phyloP scores from a whole-genome alignment of 179 eudicot species.

The Camellia oleifera region DNA sequence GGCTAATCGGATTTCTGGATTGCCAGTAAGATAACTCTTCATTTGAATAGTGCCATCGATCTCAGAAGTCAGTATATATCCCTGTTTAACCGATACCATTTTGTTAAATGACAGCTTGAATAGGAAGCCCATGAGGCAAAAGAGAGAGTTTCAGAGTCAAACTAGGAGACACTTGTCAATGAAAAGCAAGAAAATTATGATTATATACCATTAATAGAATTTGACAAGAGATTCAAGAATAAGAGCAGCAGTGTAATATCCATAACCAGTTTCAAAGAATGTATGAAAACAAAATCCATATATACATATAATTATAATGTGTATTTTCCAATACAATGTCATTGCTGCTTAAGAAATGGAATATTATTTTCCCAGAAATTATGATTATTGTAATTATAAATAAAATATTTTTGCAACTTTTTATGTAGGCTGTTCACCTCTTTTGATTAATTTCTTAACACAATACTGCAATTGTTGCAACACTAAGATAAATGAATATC shows the following conservation, averaged over 20 bases:
- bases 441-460: not conserved
- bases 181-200: not conserved
- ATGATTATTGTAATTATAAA: not conserved
- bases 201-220: not conserved
- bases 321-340: not conserved
- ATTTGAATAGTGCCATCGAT: constrained; percentile 96
- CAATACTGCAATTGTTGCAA: not conserved
- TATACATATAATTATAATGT: not conserved
- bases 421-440: not conserved
- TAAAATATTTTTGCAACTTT: not conserved
- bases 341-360: not conserved
- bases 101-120: not conserved
- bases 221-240: not conserved
- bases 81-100: constrained; percentile 44
- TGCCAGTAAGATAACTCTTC: constrained; percentile 97
- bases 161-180: not conserved
- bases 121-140: not conserved
- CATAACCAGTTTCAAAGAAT: not conserved
- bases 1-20: constrained; percentile 90
- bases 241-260: not conserved
- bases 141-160: not conserved
- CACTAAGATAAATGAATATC: not conserved
- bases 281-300: not conserved
- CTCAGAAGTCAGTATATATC: constrained; percentile 93
- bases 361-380: not conserved